A percentile compares a stretch with the other conserved stretches of the same genome.
Conservation (phyloP, 78 protist species). For the Dictyostelium firmibasis region DNA sequence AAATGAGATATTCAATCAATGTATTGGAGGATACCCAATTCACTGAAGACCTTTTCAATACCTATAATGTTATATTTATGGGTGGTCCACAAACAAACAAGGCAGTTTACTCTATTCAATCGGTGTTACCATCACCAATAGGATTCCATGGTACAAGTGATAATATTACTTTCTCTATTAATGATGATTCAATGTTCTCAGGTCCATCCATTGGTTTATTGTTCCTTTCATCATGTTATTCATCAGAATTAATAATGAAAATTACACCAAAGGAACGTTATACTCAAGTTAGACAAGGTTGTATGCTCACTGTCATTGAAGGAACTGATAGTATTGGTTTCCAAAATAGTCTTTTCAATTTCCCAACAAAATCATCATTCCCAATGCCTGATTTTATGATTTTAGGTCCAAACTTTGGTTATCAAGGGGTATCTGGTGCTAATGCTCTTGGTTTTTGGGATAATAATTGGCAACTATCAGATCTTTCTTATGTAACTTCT, state of each 20-base stretch:
- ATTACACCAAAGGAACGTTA: background rate
- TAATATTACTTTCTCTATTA: background rate
- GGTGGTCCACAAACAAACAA: constrained; percentile 37
- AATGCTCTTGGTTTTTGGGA: constrained; percentile 68
- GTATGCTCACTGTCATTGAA: constrained; percentile 30
- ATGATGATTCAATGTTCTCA: background rate
- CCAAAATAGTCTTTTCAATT: background rate
- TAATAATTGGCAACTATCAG: constrained; percentile 33
- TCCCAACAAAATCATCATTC: constrained; percentile 49
- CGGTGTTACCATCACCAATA: constrained; percentile 16
- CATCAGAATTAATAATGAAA: background rate
- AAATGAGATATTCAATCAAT: constrained; percentile 15
- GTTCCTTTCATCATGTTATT: constrained; percentile 35
- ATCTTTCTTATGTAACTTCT: background rate
- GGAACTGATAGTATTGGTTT: constrained; percentile 37
- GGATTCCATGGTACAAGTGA: background rate
- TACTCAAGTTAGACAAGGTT: constrained; percentile 8
- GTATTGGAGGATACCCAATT: constrained; percentile 28
- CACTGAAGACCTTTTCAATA: background rate
- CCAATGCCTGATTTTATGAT: constrained; percentile 55
- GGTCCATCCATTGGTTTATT: background rate
- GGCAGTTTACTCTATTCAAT: background rate
- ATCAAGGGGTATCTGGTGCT: constrained; percentile 21
- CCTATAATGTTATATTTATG: constrained; percentile 14
- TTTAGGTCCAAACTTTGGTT: constrained; percentile 17